Base-by-base conservation (phyloP, 352 stramenopile species). In the Phytophthora cryptogea region DNA sequence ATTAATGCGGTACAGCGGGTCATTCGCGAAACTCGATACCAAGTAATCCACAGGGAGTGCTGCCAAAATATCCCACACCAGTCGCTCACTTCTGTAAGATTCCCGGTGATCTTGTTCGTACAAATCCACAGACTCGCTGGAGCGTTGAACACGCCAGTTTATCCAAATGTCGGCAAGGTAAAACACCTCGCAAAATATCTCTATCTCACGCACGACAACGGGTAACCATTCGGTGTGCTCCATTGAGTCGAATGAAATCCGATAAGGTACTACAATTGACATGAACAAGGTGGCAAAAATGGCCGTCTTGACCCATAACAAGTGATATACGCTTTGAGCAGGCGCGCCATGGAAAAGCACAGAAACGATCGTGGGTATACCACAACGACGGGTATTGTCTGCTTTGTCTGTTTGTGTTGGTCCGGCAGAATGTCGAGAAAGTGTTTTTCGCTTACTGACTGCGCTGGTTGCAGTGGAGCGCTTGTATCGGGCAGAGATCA, bases 111-210 rank as follows among this genome's bases (percentile, higher is more conserved):
- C 59, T 59, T 82, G 65, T 17, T 88, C 78, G 27, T 88, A 88
- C 28, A 88, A 20, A 32, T 88, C 78, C 44, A 88, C 72, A 0
- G 77, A 87, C 17, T 83, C 61, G 8, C 41, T 42, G 5, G 69
- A 71, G 0, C 46, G 59, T 27, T 70, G 59, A 4, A 87, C 30
- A 10, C 62, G 57, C 78, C 74, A 88, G 30, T 74, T 88, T 36
- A 85, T 66, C 72, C 74, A 84, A 30, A 89, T 81, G 41, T 89
- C 79, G 31, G 67, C 66, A 6, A 84, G n/a, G 42, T 79, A 89
- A 9, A 87, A 1, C 10, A 83, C 45, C 26, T 87, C 76, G 32
- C 74, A 85, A 0, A 83, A 3, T 0, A 80, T 47, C 27, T 87
- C 74, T 0, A 85, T n/a, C 32, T 80, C 65, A 10, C 59, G 47